These are phyloP conservation scores for Xylariaceae sp. DNA, from an alignment of 2,329 filamentous ascomycete genomes.

Conservation along the genomic window DNA sequence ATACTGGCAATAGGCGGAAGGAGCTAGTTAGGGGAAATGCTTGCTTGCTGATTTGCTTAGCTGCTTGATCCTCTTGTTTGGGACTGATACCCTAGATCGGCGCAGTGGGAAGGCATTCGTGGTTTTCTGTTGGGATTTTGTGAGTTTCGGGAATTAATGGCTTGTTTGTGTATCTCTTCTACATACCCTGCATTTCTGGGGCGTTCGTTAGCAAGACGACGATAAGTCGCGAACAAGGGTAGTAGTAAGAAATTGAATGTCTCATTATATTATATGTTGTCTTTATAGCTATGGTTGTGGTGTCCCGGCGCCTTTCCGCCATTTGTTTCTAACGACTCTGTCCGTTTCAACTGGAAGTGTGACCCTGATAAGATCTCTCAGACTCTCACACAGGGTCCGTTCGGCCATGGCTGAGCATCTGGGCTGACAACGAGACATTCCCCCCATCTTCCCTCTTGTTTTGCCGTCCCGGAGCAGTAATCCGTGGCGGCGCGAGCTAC, in stretches of 20 bases:
- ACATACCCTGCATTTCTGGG: conserved; percentile 16
- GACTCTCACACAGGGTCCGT: too few relatives aligned
- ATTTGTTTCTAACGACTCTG: too few relatives aligned
- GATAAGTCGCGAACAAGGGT: neutral
- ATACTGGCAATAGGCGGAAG: neutral
- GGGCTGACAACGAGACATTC: too few relatives aligned
- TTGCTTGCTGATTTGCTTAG: conserved; percentile 5
- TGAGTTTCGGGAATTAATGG: conserved; percentile 3
- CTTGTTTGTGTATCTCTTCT: conserved; percentile 8
- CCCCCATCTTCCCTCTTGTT: too few relatives aligned
- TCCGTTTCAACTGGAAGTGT: too few relatives aligned
- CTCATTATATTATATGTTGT: neutral
- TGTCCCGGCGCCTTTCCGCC: too few relatives aligned
- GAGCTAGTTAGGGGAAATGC: neutral
- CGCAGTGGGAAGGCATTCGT: conserved; percentile 19
- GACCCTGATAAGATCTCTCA: too few relatives aligned
- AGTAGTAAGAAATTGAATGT: neutral
- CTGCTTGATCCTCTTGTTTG: conserved; percentile 13
- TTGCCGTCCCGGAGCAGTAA: too few relatives aligned
- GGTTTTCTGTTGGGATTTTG: too few relatives aligned
- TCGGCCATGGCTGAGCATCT: too few relatives aligned
- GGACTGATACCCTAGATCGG: conserved; percentile 23
- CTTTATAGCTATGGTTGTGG: conserved; percentile 6
- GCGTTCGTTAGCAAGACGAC: conserved; percentile 12
- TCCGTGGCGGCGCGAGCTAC: too few relatives aligned